Conservation (phyloP, 768 basidiomycete species). For the Amanita rubescens region DNA sequence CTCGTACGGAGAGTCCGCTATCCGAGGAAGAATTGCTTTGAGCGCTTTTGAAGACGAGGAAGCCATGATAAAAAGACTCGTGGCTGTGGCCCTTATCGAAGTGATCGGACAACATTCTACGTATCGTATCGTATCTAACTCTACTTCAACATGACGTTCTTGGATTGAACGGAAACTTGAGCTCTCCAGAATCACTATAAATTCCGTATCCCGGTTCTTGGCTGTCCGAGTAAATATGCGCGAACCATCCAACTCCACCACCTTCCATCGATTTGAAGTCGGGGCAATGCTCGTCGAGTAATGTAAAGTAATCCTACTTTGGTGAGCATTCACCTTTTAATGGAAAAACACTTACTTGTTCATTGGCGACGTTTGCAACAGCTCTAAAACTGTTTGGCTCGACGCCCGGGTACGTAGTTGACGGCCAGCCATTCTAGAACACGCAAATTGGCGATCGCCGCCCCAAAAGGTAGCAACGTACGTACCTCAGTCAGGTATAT, state of each 20-base stretch:
- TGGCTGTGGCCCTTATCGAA: background rate
- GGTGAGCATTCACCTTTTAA: background rate
- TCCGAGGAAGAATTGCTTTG: constrained; percentile 68
- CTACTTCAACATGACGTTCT: constrained; percentile 45
- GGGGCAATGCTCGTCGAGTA: constrained; percentile 58
- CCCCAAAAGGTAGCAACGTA: background rate
- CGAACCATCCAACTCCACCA: constrained; percentile 77
- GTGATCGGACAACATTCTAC: background rate
- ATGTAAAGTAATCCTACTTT: constrained; percentile 47
- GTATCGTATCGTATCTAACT: background rate
- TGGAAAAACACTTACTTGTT: constrained; percentile 35
- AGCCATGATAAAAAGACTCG: background rate
- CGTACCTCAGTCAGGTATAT: constrained; percentile 65
- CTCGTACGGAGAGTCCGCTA: constrained; percentile 74
- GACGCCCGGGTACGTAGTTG: constrained; percentile 49
- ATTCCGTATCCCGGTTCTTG: constrained; percentile 69
- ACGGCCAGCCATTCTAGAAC: constrained; percentile 72
- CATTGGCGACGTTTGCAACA: constrained; percentile 53
- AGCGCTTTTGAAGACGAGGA: constrained; percentile 57
- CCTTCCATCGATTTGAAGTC: constrained; percentile 51
- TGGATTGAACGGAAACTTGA: constrained; percentile 63
- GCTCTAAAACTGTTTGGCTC: constrained; percentile 59
- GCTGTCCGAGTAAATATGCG: constrained; percentile 67
- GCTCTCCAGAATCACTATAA: constrained; percentile 36
- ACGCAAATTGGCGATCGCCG: background rate